These are phyloP conservation scores for Colletotrichum musae DNA, from an alignment of 2,329 filamentous ascomycete genomes.

Conservation along the genomic window DNA sequence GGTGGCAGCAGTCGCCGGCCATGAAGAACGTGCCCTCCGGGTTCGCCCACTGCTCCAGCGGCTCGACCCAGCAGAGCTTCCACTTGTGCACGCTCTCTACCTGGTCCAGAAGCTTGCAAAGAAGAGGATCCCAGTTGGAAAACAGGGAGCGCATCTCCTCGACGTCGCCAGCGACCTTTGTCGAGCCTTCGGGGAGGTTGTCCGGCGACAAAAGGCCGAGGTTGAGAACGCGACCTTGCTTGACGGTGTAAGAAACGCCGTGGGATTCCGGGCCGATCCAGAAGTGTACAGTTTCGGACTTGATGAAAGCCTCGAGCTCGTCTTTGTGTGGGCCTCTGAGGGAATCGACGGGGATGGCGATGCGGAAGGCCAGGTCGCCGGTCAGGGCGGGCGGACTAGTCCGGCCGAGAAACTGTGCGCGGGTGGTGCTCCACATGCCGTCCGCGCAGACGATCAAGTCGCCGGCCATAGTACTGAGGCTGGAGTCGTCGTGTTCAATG, in stretches of 20 bases:
- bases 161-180: constrained; percentile 48
- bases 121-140: constrained; percentile 52
- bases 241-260: constrained; percentile 63
- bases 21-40: constrained; percentile 55
- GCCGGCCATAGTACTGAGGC: constrained; percentile 49
- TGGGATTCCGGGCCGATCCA: constrained; percentile 68
- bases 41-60: constrained; percentile 58
- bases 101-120: constrained; percentile 52
- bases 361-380: constrained; percentile 70
- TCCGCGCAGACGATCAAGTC: constrained; percentile 65
- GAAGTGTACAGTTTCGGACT: constrained; percentile 64
- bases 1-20: constrained; percentile 61
- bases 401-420: constrained; percentile 60
- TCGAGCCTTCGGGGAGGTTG: constrained; percentile 38
- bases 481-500: constrained; percentile 41
- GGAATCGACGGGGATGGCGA: constrained; percentile 63
- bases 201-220: constrained; percentile 49
- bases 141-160: constrained; percentile 54
- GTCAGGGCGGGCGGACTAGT: constrained; percentile 63
- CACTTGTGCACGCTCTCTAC: constrained; percentile 60
- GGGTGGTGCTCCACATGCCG: constrained; percentile 60
- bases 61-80: constrained; percentile 59
- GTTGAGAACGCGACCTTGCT: constrained; percentile 60
- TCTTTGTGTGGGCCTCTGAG: constrained; percentile 56
- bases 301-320: constrained; percentile 60